Conservation (phyloP, 768 basidiomycete genomes). For the Pisolithus marmoratus region DNA sequence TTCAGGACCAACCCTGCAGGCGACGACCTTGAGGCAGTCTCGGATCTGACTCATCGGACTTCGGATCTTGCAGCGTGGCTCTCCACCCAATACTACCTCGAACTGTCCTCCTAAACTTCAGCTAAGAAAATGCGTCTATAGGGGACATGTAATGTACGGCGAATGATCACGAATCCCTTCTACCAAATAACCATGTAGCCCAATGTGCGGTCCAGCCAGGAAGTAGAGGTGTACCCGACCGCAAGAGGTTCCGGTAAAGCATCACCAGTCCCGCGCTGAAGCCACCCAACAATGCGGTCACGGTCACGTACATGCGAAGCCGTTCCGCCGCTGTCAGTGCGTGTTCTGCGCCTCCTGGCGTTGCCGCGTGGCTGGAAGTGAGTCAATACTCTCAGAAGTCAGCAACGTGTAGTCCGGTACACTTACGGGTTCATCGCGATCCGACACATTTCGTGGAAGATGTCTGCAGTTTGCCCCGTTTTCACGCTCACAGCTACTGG, state of each 20-base stretch:
- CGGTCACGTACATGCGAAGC: conserved; percentile 64
- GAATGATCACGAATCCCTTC: conserved; percentile 30
- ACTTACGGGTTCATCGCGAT: conserved; percentile 87
- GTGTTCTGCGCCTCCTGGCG: conserved; percentile 82
- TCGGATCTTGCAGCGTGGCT: conserved; percentile 22
- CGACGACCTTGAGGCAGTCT: conserved; percentile 31
- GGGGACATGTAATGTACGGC: conserved; percentile 6
- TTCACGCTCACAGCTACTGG: conserved; percentile 93
- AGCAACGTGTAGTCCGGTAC: not conserved
- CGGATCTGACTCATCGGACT: conserved; percentile 31
- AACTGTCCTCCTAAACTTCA: not conserved
- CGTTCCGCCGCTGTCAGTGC: conserved; percentile 64
- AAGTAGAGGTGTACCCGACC: conserved; percentile 51
- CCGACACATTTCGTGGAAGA: conserved; percentile 80
- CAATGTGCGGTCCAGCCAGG: conserved; percentile 54
- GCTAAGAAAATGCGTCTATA: conserved; percentile 11
- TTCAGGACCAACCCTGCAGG: conserved; percentile 18
- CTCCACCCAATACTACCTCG: not conserved
- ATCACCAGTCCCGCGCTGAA: conserved; percentile 67
- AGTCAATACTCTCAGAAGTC: conserved; percentile 1
- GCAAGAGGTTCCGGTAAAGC: conserved; percentile 60
- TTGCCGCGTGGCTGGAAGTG: conserved; percentile 47
- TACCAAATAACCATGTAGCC: conserved; percentile 62
- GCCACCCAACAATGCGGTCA: conserved; percentile 71
- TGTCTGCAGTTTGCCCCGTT: conserved; percentile 77